Percentiles rank a stretch among this genome's conserved stretches.
phyloP scores from a whole-genome alignment of 2,329 filamentous ascomycete genomes.

The Alternaria sp. region DNA sequence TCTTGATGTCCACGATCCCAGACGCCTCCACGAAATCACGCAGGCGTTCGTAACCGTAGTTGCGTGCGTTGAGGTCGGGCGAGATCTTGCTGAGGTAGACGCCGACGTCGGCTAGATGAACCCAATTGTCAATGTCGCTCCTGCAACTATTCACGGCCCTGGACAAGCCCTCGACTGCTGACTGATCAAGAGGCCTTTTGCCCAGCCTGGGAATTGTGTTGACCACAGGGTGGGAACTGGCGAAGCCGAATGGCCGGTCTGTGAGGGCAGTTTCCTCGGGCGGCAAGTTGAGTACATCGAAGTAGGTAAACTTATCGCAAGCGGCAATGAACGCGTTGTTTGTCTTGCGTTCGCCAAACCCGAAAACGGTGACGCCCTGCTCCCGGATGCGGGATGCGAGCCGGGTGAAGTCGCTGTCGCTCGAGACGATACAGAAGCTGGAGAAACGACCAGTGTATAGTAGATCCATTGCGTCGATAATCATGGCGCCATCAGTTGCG shows the following conservation, averaged over 20 bases:
- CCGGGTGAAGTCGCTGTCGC: slow-evolving; percentile 48
- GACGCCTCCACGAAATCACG: slow-evolving; percentile 7
- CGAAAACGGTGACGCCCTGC: slow-evolving; percentile 44
- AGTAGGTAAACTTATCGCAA: slow-evolving; percentile 39
- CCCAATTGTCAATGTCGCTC: slow-evolving; percentile 27
- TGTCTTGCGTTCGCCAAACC: slow-evolving; percentile 43
- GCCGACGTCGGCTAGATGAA: slow-evolving; percentile 35
- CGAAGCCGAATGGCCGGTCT: background rate
- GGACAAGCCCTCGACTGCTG: background rate
- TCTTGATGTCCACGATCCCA: slow-evolving; percentile 19
- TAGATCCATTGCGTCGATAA: slow-evolving; percentile 47
- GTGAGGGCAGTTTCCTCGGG: slow-evolving; percentile 5
- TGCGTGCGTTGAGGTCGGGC: slow-evolving; percentile 34
- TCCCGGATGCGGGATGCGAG: slow-evolving; percentile 45
- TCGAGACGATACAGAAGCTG: slow-evolving; percentile 45
- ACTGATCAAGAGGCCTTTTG: background rate
- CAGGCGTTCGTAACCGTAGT: slow-evolving; percentile 32
- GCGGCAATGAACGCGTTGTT: slow-evolving; percentile 34
- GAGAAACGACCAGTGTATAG: slow-evolving; percentile 43
- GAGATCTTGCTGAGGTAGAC: slow-evolving; percentile 24
- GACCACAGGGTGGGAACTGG: background rate
- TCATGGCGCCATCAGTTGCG: slow-evolving; percentile 44
- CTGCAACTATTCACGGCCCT: slow-evolving; percentile 13
- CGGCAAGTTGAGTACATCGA: slow-evolving; percentile 27
- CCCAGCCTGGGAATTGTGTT: background rate